Evolutionary conservation across 306 rosid species (phyloP), one percentile per base, ranked within the genome.

Genomic region (Rubus idaeus): DNA sequence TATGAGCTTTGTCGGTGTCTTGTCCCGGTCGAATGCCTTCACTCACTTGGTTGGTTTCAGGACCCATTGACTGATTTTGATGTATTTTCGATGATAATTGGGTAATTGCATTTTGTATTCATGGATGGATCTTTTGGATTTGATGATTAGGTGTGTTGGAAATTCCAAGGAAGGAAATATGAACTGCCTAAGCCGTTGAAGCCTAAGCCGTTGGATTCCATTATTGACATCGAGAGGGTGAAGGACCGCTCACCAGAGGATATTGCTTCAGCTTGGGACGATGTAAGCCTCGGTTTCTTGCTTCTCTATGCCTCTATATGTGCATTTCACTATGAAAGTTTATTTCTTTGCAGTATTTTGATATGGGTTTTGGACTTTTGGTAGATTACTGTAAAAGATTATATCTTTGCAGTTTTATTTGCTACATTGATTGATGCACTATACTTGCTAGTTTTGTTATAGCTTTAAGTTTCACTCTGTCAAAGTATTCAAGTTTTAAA

Each of bases 251-350:
- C 91, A 12, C 76, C 97, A 10, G 89, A 94, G 68, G 95, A 95
- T 11, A 85, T 92, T 3, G 87, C 90, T 87, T 90, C 97, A 3
- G 57, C 82, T 61, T 95, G 98, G 96, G 97, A 89, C 80, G 98
- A 95, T 86, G 98, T 92, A 90, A 90, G 39, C 77, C 73, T 82
- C 82, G 39, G 46, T 42, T 49, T 3, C 73, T 69, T 74, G 26
- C 62, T 56, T 57, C 4, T 68, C 3, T n/a, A 4, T 46, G 26
- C 41, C 16, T 73, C 41, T 77, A 16, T 39, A 23, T 78, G 71
- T 26, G 7, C 62, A 42, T 50, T 75, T 44, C 13, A 8, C 45
- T 45, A 9, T 39, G 10, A 16, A 58, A 42, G 1, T 44, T 74
- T 0, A 9, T 75, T 17, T n/a, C 37, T 60, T 30, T 58, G 45